Base-by-base conservation (phyloP, 331 rosid genomes). In the Quercus lobata region DNA sequence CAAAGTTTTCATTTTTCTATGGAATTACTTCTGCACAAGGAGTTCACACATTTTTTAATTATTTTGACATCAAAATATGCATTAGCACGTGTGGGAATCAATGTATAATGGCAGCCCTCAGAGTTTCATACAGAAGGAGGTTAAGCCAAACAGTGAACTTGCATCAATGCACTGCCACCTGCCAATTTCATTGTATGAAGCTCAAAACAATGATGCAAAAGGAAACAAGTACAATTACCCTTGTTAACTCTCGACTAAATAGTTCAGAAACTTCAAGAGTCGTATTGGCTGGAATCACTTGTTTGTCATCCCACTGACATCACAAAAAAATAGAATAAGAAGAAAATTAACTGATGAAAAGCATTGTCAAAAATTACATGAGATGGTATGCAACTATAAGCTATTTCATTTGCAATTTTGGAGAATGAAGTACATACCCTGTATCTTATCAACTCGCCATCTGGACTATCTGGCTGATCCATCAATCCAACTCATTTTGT, bases 301-400 rank as follows among this genome's bases (percentile, higher is more conserved):
- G 92, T 44, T 96, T 94, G 73, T 95, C 97, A 44, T 95, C 99
- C 99, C 99, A 95, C 98, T 95, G 77, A 75, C 75, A 81, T 65
- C 78, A 22, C 44, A 55, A 79, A 46, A 66, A 53, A 58, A 79
- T 0, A 46, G 70, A 74, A 80, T 46, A 56, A 60, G 32, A 57
- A 80, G 37, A 75, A 41, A 76, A 71, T 78, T 18, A 68, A 80
- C 66, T 69, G 16, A 29, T 69, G 18, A 27, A 68, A 61, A 41
- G n/a, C 54, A 69, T 63, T 18, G 14, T 29, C 52, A 79, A 55
- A 19, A 34, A 25, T 19, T 30, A n/a, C 25, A 81, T 25, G 32
- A 19, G 3, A 14, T 37, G 15, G 49, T 5, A 58, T 19, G 8
- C 22, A 54, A n/a, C 46, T 27, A 17, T 25, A 76, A 7, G 18